Evolutionary conservation across 768 basidiomycete genomes (phyloP).

Genomic region (Kwoniella europaea): DNA sequence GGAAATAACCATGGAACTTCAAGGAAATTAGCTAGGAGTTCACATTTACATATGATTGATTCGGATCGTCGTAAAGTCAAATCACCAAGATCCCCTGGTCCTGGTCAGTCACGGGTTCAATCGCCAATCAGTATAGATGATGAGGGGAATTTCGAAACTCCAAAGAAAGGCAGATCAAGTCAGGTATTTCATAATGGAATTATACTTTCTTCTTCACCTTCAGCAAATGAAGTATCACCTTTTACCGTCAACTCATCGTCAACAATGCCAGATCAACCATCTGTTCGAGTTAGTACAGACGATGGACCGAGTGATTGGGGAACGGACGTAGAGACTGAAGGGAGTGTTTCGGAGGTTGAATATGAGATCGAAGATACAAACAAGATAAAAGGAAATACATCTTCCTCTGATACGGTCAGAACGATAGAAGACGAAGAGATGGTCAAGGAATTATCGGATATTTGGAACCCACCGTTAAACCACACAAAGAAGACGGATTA

Average conservation of each 20-base stretch:
- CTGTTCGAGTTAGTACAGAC: neutral
- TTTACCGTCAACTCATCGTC: conserved; percentile 1
- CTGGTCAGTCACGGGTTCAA: neutral
- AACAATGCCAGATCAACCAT: conserved; percentile 1
- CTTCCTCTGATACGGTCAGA: neutral
- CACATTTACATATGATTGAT: conserved; percentile 55
- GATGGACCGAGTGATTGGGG: conserved; percentile 35
- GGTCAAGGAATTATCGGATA: conserved; percentile 15
- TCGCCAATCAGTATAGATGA: neutral
- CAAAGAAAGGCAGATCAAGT: neutral
- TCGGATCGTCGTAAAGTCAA: conserved; percentile 9
- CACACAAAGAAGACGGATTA: neutral
- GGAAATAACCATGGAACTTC: conserved; percentile 4
- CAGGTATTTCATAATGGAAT: conserved; percentile 6
- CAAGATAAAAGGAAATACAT: neutral
- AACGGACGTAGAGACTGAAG: conserved; percentile 32
- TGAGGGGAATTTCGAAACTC: neutral
- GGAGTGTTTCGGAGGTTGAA: conserved; percentile 43
- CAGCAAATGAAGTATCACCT: conserved; percentile 3
- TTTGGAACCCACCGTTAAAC: conserved; percentile 19
- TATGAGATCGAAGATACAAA: conserved; percentile 17
- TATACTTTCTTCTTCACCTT: neutral
- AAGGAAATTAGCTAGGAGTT: conserved; percentile 40
- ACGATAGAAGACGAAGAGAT: conserved; percentile 7
- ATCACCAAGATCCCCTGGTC: neutral